Evolutionary conservation across 108 stramenopile genomes (phyloP).

Genomic region (Cyclotella atomus): DNA sequence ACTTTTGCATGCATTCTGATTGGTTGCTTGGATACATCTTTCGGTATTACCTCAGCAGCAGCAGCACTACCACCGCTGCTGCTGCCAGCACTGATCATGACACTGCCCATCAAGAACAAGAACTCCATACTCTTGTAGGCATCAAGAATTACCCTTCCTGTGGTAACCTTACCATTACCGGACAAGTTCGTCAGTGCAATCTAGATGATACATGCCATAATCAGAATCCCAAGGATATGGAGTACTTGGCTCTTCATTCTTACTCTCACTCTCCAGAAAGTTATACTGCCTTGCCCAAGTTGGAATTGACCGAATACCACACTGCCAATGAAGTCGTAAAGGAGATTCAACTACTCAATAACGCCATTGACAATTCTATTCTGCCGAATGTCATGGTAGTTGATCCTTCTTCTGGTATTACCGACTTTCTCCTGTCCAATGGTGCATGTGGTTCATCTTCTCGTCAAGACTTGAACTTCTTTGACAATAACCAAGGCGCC

Average conservation of each 20-base stretch:
- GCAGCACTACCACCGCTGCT: no score
- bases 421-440: no score
- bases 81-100: no score
- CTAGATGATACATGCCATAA: constrained; percentile 9
- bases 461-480: no score
- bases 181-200: background rate
- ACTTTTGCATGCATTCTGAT: constrained; percentile 14
- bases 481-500: no score
- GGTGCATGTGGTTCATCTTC: no score
- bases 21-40: constrained; percentile 8
- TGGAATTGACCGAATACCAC: background rate
- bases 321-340: background rate
- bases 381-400: no score
- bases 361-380: no score
- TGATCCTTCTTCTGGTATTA: no score
- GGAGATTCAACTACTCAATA: background rate
- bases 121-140: background rate
- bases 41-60: constrained; percentile 6
- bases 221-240: constrained; percentile 15
- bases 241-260: background rate
- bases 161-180: constrained; percentile 7
- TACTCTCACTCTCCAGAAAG: constrained; percentile 5
- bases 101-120: background rate
- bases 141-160: constrained; percentile 16
- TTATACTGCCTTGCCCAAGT: background rate